Evolutionary conservation across 345 rosid genomes (phyloP), one percentile per base, ranked within the genome.

Genomic region (Mangifera indica): DNA sequence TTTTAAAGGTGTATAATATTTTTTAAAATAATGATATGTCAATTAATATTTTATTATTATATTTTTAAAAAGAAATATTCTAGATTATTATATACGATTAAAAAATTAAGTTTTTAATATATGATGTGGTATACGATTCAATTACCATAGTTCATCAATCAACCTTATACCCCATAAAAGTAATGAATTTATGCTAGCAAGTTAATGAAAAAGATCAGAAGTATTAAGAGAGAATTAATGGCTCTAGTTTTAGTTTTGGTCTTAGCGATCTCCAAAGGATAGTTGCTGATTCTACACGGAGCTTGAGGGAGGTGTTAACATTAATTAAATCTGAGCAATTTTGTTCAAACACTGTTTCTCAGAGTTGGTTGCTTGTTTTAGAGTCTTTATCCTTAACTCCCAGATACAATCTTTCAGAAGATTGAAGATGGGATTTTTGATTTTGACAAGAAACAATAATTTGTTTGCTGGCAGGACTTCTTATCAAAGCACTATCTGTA

Each of bases 371-470:
- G n/a, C n/a, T n/a, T n/a, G n/a, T n/a, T n/a, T n/a, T n/a, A n/a
- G n/a, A n/a, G n/a, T n/a, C n/a, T n/a, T n/a, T n/a, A n/a, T n/a
- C n/a, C n/a, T n/a, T n/a, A n/a, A n/a, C n/a, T n/a, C 77, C 71
- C 78, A 60, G 70, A 74, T 76, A 81, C 70, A 60, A 65, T 70
- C 44, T 55, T 76, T 64, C 78, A 37, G 42, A 49, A 15, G 15
- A 59, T 34, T 69, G 72, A 69, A 65, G 76, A 74, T 62, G 77
- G 78, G 78, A 69, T 81, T 79, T 85, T 78, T 84, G 97, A 89
- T 82, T 63, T 72, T 79, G 93, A 89, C 93, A 81, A 79, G 89
- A 81, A 92, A 86, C 92, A 88, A 85, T 87, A 85, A 82, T 82
- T 77, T 70, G 21, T 3, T 44, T 26, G 24, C 22, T 46, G 12